Conservation (phyloP, 1,284 basidiomycete genomes). For the Coriolopsis trogii region DNA sequence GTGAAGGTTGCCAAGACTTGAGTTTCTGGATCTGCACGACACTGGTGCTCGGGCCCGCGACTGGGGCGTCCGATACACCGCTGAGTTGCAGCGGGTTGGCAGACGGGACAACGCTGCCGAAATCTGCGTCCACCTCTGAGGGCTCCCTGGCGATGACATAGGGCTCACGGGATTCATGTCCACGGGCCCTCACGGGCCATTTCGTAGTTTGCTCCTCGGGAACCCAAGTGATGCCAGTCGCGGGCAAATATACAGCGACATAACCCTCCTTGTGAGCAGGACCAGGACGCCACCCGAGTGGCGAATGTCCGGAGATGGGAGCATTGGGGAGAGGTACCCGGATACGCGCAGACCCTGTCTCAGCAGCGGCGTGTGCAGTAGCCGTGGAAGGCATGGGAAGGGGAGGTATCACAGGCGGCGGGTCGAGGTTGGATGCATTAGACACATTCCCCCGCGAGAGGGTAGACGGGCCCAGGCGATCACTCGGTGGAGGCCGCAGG, state of each 20-base stretch:
- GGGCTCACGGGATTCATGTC: slow-evolving; percentile 6
- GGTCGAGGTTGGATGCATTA: background rate
- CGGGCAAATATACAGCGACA: slow-evolving; percentile 7
- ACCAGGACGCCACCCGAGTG: slow-evolving; percentile 5
- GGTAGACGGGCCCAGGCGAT: too few relatives aligned
- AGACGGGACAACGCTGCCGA: slow-evolving; percentile 5
- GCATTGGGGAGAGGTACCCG: background rate
- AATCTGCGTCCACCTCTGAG: slow-evolving; percentile 13
- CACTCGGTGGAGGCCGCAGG: too few relatives aligned
- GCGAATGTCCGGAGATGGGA: background rate
- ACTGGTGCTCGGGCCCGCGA: slow-evolving; percentile 12
- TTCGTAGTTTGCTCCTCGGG: slow-evolving; percentile 9
- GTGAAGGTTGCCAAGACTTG: slow-evolving; percentile 20
- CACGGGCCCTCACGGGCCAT: slow-evolving; percentile 10
- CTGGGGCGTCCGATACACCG: slow-evolving; percentile 9
- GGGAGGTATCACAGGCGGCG: slow-evolving; percentile 1
- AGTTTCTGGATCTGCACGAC: slow-evolving; percentile 11
- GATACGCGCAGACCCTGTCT: slow-evolving; percentile 11
- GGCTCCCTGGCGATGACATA: slow-evolving; percentile 20
- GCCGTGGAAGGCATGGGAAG: background rate
- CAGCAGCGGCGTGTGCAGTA: slow-evolving; percentile 1
- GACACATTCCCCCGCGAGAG: too few relatives aligned
- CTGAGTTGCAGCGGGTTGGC: slow-evolving; percentile 17
- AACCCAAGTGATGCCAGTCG: slow-evolving; percentile 9
- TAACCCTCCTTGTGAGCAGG: slow-evolving; percentile 9